Evolutionary conservation across 495 filamentous ascomycete species (phyloP).

Genomic region (Hypomontagnella monticulosa): DNA sequence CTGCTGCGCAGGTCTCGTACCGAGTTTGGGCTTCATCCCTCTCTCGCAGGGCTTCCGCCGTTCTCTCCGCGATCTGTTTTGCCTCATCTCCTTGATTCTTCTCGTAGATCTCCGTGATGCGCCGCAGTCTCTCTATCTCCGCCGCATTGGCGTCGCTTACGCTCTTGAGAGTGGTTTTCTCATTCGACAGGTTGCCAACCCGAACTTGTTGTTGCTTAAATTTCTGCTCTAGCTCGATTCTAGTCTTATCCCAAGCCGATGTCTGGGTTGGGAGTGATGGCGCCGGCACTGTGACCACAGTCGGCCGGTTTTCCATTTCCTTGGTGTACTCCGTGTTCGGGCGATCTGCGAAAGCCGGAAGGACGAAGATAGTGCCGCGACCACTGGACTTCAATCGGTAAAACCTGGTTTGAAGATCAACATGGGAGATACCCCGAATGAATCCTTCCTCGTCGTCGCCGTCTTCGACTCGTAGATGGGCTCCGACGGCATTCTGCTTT

Average conservation of each 20-base stretch:
- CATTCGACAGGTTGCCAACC: neutral
- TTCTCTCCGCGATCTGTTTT: neutral
- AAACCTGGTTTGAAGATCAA: slow-evolving; percentile 57
- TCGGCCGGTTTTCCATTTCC: slow-evolving; percentile 55
- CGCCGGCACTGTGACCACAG: slow-evolving; percentile 53
- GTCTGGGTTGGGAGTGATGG: slow-evolving; percentile 47
- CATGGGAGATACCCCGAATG: slow-evolving; percentile 52
- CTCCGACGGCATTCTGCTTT: slow-evolving; percentile 47
- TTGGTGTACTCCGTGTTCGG: slow-evolving; percentile 53
- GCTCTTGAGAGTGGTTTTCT: slow-evolving; percentile 26
- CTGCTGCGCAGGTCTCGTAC: slow-evolving; percentile 4
- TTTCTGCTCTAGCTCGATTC: slow-evolving; percentile 31
- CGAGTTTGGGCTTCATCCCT: slow-evolving; percentile 1
- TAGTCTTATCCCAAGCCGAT: slow-evolving; percentile 50
- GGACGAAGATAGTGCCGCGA: slow-evolving; percentile 55
- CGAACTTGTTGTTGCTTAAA: slow-evolving; percentile 6
- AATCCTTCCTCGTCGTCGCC: slow-evolving; percentile 18
- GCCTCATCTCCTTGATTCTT: slow-evolving; percentile 21
- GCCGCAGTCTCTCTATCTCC: slow-evolving; percentile 30
- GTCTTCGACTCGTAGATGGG: slow-evolving; percentile 30
- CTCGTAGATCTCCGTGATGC: slow-evolving; percentile 39
- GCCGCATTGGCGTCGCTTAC: slow-evolving; percentile 5
- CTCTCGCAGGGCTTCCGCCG: slow-evolving; percentile 19
- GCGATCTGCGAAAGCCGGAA: slow-evolving; percentile 59
- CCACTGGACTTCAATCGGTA: slow-evolving; percentile 57